These are phyloP conservation scores for Geotrichum carabidarum DNA, from an alignment of 1,139 yeast genomes.

Conservation along the genomic window DNA sequence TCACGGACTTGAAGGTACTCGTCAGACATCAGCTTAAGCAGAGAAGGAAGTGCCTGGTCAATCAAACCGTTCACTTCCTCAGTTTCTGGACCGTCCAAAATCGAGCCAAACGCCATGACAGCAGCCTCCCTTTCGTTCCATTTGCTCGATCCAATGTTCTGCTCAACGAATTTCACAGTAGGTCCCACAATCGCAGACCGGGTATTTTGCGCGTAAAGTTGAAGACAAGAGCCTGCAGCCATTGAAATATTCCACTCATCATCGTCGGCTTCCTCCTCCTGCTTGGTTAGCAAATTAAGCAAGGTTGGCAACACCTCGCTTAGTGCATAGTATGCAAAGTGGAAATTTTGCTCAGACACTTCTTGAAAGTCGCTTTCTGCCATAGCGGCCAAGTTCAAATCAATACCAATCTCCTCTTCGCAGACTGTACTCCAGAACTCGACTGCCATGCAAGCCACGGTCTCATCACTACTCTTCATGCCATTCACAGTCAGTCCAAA, in stretches of 20 bases:
- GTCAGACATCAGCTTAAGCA: slow-evolving; percentile 68
- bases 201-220: slow-evolving; percentile 85
- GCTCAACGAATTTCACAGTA: slow-evolving; percentile 75
- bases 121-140: slow-evolving; percentile 97
- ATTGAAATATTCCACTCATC: slow-evolving; percentile 97
- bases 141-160: slow-evolving; percentile 52
- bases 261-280: slow-evolving; percentile 86
- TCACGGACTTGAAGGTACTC: slow-evolving; percentile 81
- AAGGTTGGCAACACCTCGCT: slow-evolving; percentile 84
- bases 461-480: slow-evolving; percentile 80
- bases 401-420: slow-evolving; percentile 87
- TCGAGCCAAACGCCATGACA: slow-evolving; percentile 97
- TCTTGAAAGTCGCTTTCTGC: slow-evolving; percentile 19
- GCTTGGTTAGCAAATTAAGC: slow-evolving; percentile 72
- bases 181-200: slow-evolving; percentile 82
- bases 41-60: slow-evolving; percentile 76
- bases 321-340: slow-evolving; percentile 81
- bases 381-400: slow-evolving; percentile 59
- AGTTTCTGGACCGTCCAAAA: slow-evolving; percentile 88
- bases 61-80: slow-evolving; percentile 62
- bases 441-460: slow-evolving; percentile 95
- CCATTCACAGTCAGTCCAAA: slow-evolving; percentile 87
- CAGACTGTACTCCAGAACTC: slow-evolving; percentile 98
- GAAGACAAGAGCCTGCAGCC: slow-evolving; percentile 98
- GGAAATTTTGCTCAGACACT: slow-evolving; percentile 39